Base-by-base conservation (phyloP, 176 grass and related monocot genomes). In the Elaeis guineensis region DNA sequence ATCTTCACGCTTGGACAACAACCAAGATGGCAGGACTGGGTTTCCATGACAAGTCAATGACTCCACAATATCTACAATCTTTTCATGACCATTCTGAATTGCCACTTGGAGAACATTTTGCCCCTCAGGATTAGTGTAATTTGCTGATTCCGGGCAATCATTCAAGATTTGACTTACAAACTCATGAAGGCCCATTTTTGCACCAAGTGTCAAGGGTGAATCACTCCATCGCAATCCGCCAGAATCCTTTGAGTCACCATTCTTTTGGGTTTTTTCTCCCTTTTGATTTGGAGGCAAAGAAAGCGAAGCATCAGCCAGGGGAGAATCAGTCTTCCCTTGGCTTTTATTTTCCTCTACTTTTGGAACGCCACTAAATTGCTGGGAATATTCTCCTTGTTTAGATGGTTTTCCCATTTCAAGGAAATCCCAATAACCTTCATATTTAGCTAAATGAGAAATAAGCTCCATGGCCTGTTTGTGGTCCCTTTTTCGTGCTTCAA, bases 101-200 rank as follows among this genome's bases (percentile, higher is more conserved):
- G 74, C 74, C 26, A 62, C 57, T 69, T 63, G 74, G 29, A 77
- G 74, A 6, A 77, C 65, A 55, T 77, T 77, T 50, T 21, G 54
- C 22, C 57, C 65, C 11, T 69, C 25, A 3, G 19, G 11, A 39
- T 77, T 65, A 14, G 55, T 2, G 58, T 77, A 60, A 44, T 28
- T 54, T 14, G 74, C 52, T 35, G 74, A 69, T 52, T 77, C n/a
- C 1, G 74, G 74, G 20, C 5, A 62, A 4, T 55, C 56, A 0
- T 4, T 6, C 25, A 77, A 52, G 23, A 77, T 77, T n/a, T 69
- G 32, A 9, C 9, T 4, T 0, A 77, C 74, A 44, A 77, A 77
- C 0, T 77, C 74, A n/a, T 77, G 19, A 25, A 77, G 65, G 17
- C 74, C 65, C 65, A 77, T 48, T 59, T 77, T 55, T 19, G 65